Conservation (phyloP, 495 filamentous ascomycete species). For the Penicillium alfredii region DNA sequence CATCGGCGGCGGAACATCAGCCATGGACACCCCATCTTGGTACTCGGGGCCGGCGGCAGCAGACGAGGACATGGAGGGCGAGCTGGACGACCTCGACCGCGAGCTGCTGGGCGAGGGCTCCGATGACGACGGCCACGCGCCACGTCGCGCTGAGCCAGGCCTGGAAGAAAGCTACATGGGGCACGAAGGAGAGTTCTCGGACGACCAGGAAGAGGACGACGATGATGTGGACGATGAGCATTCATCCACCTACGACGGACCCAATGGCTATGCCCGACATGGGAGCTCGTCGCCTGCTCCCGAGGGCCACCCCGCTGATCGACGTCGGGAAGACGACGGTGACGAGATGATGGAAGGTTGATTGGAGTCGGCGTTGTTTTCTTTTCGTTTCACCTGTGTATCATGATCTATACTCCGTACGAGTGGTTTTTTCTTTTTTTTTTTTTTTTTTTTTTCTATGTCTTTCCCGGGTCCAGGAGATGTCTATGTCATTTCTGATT, state of each 20-base stretch:
- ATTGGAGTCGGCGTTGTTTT: slow-evolving; percentile 9
- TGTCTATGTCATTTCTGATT: too few relatives aligned
- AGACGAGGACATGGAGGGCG: slow-evolving; percentile 33
- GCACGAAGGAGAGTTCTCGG: slow-evolving; percentile 27
- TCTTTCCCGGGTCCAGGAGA: too few relatives aligned
- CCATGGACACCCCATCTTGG: slow-evolving; percentile 18
- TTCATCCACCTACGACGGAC: slow-evolving; percentile 37
- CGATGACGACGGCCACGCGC: slow-evolving; percentile 38
- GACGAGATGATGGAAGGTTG: slow-evolving; percentile 33
- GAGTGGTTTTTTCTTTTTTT: slow-evolving; percentile 6
- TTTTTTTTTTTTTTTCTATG: neutral
- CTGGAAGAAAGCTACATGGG: slow-evolving; percentile 26
- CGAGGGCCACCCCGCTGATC: slow-evolving; percentile 7
- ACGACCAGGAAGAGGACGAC: slow-evolving; percentile 28
- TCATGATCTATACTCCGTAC: slow-evolving; percentile 5
- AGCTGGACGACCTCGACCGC: slow-evolving; percentile 49
- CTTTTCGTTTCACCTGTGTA: slow-evolving; percentile 8
- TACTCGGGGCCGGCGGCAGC: slow-evolving; percentile 19
- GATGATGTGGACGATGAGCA: slow-evolving; percentile 39
- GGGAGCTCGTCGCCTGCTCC: slow-evolving; percentile 32
- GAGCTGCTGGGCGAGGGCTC: slow-evolving; percentile 46
- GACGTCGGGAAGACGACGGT: slow-evolving; percentile 16
- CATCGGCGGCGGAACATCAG: slow-evolving; percentile 9
- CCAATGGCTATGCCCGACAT: slow-evolving; percentile 36
- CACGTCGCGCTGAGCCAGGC: slow-evolving; percentile 13